phyloP scores from a whole-genome alignment of 2,329 filamentous ascomycete species.

The Calonectria pauciramosa region DNA sequence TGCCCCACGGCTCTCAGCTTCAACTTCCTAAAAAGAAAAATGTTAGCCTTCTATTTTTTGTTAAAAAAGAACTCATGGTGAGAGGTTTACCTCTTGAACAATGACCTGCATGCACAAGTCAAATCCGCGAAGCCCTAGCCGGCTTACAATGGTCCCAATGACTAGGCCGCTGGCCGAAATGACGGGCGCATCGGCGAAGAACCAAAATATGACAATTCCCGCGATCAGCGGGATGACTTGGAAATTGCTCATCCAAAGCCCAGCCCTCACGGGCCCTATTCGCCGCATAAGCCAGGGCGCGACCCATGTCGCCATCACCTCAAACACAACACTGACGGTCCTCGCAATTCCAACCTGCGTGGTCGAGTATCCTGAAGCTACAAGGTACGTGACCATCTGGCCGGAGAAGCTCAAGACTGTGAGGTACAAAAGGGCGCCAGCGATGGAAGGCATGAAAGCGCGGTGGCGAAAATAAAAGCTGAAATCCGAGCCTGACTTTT shows the following conservation, averaged over 20 bases:
- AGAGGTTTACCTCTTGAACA: conserved; percentile 67
- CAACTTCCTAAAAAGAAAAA: conserved; percentile 60
- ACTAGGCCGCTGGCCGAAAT: conserved; percentile 61
- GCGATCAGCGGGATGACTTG: conserved; percentile 68
- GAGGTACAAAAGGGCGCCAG: conserved; percentile 70
- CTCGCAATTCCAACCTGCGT: conserved; percentile 65
- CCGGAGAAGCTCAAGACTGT: conserved; percentile 70
- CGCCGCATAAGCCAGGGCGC: conserved; percentile 66
- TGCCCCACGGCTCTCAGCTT: conserved; percentile 65
- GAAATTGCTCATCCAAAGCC: conserved; percentile 78
- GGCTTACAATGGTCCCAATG: conserved; percentile 64
- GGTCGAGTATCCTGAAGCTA: conserved; percentile 64
- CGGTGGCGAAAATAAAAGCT: conserved; percentile 63
- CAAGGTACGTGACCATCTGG: conserved; percentile 74
- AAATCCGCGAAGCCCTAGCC: conserved; percentile 71
- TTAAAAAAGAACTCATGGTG: no score
- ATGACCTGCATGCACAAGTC: conserved; percentile 72
- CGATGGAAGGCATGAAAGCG: conserved; percentile 71
- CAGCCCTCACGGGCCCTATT: conserved; percentile 70
- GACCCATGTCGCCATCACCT: conserved; percentile 71
- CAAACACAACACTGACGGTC: conserved; percentile 64
- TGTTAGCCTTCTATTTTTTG: background rate
- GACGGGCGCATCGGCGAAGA: conserved; percentile 34
- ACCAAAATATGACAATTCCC: conserved; percentile 57
- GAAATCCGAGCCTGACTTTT: conserved; percentile 19